Evolutionary conservation across 2,329 filamentous ascomycete genomes (phyloP).

Genomic region (Acephala macrosclerotiorum): DNA sequence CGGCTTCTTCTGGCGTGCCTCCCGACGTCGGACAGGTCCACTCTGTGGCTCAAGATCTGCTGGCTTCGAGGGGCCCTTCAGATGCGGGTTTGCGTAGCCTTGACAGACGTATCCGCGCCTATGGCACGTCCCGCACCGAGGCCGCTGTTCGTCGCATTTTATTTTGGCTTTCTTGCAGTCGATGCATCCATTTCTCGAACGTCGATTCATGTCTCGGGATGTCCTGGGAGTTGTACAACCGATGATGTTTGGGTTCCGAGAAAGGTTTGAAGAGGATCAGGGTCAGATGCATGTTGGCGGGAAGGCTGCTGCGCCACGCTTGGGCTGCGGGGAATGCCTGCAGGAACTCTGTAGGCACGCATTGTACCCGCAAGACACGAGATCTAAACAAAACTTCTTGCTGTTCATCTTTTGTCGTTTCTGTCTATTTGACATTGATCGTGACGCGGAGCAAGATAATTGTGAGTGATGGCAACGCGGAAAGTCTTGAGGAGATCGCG

Average conservation of each 20-base stretch:
- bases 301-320: neutral
- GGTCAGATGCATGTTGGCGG: neutral
- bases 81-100: slow-evolving; percentile 35
- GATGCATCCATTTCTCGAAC: slow-evolving; percentile 56
- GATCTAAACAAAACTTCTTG: neutral
- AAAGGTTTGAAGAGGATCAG: slow-evolving; percentile 7
- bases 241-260: slow-evolving; percentile 7
- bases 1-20: neutral
- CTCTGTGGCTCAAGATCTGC: neutral
- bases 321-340: slow-evolving; percentile 5
- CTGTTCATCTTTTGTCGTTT: too few species aligned
- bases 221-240: neutral
- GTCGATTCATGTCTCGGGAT: slow-evolving; percentile 23
- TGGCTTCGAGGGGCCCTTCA: neutral
- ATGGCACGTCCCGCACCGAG: slow-evolving; percentile 45
- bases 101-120: slow-evolving; percentile 43
- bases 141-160: slow-evolving; percentile 66
- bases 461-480: too few species aligned
- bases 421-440: too few species aligned
- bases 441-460: too few species aligned
- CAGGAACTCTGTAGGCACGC: neutral
- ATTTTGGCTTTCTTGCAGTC: slow-evolving; percentile 72
- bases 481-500: too few species aligned
- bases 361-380: neutral
- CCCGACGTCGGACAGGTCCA: neutral